phyloP scores from a whole-genome alignment of 495 filamentous ascomycete species.

The Trichodelitschia bisporula region DNA sequence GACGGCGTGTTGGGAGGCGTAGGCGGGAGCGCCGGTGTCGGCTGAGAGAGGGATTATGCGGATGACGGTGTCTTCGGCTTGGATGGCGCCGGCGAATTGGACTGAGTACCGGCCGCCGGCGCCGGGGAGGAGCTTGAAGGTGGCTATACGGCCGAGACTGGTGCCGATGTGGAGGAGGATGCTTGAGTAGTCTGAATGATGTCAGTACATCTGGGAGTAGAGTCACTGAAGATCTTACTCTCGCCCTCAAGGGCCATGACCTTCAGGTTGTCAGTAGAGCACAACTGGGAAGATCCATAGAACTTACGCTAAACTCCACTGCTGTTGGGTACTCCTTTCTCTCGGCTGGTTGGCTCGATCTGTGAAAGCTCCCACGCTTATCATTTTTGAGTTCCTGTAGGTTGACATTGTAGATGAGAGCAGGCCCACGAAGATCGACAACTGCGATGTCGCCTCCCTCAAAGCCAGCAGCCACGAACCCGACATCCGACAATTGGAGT shows the following conservation, averaged over 20 bases:
- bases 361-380: constrained; percentile 44
- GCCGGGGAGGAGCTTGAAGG: constrained; percentile 70
- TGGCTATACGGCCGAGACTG: constrained; percentile 53
- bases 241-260: constrained; percentile 79
- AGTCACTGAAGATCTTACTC: constrained; percentile 21
- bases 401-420: constrained; percentile 52
- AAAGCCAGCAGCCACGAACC: constrained; percentile 71
- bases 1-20: constrained; percentile 48
- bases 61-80: constrained; percentile 44
- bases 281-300: background rate
- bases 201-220: constrained; percentile 5
- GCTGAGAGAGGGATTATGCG: constrained; percentile 53
- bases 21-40: constrained; percentile 48
- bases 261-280: no score
- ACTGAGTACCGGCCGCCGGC: constrained; percentile 45
- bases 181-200: constrained; percentile 84
- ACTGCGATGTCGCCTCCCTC: constrained; percentile 56
- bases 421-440: constrained; percentile 68
- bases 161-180: constrained; percentile 86
- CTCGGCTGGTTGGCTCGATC: constrained; percentile 17
- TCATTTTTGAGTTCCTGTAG: constrained; percentile 30
- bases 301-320: constrained; percentile 53
- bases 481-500: constrained; percentile 64
- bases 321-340: constrained; percentile 45
- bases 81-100: constrained; percentile 36